Percentiles rank a stretch among this genome's conserved stretches.
Evolutionary conservation across 257 asterid species (phyloP).

Genomic region (Haberlea rhodopensis): DNA sequence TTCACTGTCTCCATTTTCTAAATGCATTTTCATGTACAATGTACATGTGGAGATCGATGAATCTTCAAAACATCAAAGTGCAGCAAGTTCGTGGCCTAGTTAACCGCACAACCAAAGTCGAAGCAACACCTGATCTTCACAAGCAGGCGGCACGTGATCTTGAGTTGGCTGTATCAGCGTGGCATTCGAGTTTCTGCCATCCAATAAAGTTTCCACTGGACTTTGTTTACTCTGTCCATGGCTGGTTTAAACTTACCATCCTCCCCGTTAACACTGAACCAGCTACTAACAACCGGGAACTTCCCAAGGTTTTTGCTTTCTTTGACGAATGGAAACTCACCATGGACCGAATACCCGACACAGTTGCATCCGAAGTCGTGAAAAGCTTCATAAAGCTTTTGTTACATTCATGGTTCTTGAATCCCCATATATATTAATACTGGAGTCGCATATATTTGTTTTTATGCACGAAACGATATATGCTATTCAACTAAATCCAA

Average conservation of each 20-base stretch:
- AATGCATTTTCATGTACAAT: conserved; percentile 80
- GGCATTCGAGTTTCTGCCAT: conserved; percentile 94
- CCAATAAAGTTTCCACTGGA: conserved; percentile 72
- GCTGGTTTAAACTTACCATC: conserved; percentile 91
- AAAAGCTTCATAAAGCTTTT: conserved; percentile 95
- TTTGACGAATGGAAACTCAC: conserved; percentile 95
- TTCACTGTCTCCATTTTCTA: not conserved
- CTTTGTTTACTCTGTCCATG: conserved; percentile 67
- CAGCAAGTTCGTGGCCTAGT: conserved; percentile 95
- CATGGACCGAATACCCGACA: conserved; percentile 91
- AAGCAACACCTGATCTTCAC: conserved; percentile 83
- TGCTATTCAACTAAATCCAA: no score
- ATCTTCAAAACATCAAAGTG: conserved; percentile 79
- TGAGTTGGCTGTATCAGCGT: conserved; percentile 80
- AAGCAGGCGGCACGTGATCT: conserved; percentile 92
- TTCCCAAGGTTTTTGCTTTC: conserved; percentile 52
- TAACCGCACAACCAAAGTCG: conserved; percentile 51
- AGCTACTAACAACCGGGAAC: conserved; percentile 29
- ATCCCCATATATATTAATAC: no score
- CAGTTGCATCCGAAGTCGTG: conserved; percentile 92
- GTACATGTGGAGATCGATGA: conserved; percentile 99
- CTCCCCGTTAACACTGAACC: conserved; percentile 52
- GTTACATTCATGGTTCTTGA: no score
- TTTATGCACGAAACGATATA: no score
- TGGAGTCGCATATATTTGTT: no score